Percentiles rank a stretch among this genome's conserved stretches.
Evolutionary conservation across 2,329 filamentous ascomycete species (phyloP).

Genomic region (Colletotrichum sp.): DNA sequence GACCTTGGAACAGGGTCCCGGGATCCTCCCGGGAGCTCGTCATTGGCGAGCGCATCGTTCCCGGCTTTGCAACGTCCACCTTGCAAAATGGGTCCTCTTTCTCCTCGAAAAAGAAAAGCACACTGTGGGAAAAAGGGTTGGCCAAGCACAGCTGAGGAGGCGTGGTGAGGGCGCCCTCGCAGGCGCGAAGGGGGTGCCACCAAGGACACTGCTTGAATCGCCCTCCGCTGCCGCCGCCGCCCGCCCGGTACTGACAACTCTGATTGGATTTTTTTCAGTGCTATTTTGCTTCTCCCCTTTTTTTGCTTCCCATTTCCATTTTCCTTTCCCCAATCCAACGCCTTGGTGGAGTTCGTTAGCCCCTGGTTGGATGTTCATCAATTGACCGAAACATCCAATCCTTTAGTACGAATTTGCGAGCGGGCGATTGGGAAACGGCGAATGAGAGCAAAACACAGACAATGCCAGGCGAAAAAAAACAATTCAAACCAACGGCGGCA

Average conservation of each 20-base stretch:
- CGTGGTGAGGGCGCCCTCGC: neutral
- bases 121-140: neutral
- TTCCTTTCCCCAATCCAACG: neutral
- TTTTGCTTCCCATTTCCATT: neutral
- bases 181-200: neutral
- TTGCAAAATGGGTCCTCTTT: neutral
- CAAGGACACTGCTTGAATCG: neutral
- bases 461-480: neutral
- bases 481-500: constrained; percentile 11
- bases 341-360: neutral
- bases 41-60: constrained; percentile 4
- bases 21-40: neutral
- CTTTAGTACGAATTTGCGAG: neutral
- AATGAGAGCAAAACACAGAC: neutral
- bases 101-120: neutral
- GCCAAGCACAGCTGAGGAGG: neutral
- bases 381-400: constrained; percentile 11
- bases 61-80: neutral
- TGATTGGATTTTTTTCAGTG: neutral
- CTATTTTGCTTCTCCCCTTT: neutral
- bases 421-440: neutral
- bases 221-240: neutral
- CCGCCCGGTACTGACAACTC: neutral
- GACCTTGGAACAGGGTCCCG: neutral
- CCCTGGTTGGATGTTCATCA: neutral